Percentiles rank a stretch among this genome's conserved stretches.
These are phyloP conservation scores for Beauveria rudraprayagi DNA, from an alignment of 2,329 filamentous ascomycete species.

Conservation along the genomic window DNA sequence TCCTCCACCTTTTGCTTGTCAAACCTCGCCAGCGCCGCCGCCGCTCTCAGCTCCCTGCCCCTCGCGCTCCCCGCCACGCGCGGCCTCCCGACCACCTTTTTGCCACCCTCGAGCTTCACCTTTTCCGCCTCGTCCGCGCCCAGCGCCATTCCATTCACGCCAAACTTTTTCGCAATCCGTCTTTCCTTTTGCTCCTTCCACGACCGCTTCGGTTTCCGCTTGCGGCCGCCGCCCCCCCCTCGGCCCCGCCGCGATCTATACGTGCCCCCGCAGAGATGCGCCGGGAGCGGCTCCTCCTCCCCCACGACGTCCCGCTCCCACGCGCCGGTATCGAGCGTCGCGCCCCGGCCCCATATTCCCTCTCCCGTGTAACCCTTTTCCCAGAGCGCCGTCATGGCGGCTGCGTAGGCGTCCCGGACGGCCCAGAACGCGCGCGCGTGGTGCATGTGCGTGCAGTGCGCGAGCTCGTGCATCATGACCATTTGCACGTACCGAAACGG, in stretches of 20 bases:
- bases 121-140: constrained; percentile 62
- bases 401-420: constrained; percentile 65
- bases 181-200: constrained; percentile 65
- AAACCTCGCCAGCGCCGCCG: constrained; percentile 68
- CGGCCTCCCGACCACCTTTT: constrained; percentile 55
- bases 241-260: constrained; percentile 45
- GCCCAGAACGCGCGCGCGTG: constrained; percentile 76
- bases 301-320: constrained; percentile 35
- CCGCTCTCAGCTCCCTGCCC: constrained; percentile 67
- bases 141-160: constrained; percentile 57
- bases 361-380: constrained; percentile 65
- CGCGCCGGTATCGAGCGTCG: constrained; percentile 52
- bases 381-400: constrained; percentile 65
- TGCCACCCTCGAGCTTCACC: constrained; percentile 59
- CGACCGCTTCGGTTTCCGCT: constrained; percentile 43
- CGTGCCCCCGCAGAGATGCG: constrained; percentile 75
- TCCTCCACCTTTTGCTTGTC: constrained; percentile 46
- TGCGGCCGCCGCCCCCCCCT: constrained; percentile 50
- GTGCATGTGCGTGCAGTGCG: constrained; percentile 89
- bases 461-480: constrained; percentile 92
- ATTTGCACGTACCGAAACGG: constrained; percentile 80
- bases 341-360: constrained; percentile 72
- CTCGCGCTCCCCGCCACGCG: constrained; percentile 66
- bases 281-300: constrained; percentile 50
- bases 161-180: constrained; percentile 69